A percentile compares a stretch with the other conserved stretches of the same genome.
phyloP scores from a whole-genome alignment of 2,329 filamentous ascomycete genomes.

The Pyrenochaeta sp. region DNA sequence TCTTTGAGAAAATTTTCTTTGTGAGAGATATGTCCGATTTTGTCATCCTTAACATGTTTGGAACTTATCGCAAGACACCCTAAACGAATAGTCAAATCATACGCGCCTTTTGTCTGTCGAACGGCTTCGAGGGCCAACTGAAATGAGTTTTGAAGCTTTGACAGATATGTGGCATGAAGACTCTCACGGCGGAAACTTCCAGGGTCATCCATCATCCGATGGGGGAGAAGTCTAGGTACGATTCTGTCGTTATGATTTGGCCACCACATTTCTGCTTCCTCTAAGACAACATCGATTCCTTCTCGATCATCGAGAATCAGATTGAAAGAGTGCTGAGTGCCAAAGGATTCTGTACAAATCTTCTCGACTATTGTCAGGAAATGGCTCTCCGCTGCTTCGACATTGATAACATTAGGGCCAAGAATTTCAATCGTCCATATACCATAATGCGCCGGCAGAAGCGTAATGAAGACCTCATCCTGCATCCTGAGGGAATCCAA shows the following conservation, averaged over 20 bases:
- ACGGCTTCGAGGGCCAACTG: slow-evolving; percentile 28
- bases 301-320: slow-evolving; percentile 39
- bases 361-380: slow-evolving; percentile 32
- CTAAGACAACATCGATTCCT: slow-evolving; percentile 28
- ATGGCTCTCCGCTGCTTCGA: slow-evolving; percentile 31
- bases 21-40: slow-evolving; percentile 20
- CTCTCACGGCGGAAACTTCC: slow-evolving; percentile 31
- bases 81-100: slow-evolving; percentile 38
- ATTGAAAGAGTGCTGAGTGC: slow-evolving; percentile 18
- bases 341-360: slow-evolving; percentile 17
- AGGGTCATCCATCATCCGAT: slow-evolving; percentile 26
- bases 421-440: slow-evolving; percentile 32
- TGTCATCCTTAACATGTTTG: slow-evolving; percentile 11
- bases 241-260: slow-evolving; percentile 25
- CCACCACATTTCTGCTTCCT: slow-evolving; percentile 36
- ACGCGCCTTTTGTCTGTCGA: slow-evolving; percentile 31
- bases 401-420: slow-evolving; percentile 15
- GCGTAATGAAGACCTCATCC: slow-evolving; percentile 39
- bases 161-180: slow-evolving; percentile 18
- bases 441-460: slow-evolving; percentile 9
- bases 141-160: slow-evolving; percentile 27
- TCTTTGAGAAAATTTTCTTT: slow-evolving; percentile 24
- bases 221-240: slow-evolving; percentile 29
- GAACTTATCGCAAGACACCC: slow-evolving; percentile 35
- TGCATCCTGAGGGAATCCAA: slow-evolving; percentile 38